Percentiles rank a stretch among this genome's conserved stretches.
These are phyloP conservation scores for Catharanthus roseus DNA, from an alignment of 257 asterid genomes.

Conservation along the genomic window DNA sequence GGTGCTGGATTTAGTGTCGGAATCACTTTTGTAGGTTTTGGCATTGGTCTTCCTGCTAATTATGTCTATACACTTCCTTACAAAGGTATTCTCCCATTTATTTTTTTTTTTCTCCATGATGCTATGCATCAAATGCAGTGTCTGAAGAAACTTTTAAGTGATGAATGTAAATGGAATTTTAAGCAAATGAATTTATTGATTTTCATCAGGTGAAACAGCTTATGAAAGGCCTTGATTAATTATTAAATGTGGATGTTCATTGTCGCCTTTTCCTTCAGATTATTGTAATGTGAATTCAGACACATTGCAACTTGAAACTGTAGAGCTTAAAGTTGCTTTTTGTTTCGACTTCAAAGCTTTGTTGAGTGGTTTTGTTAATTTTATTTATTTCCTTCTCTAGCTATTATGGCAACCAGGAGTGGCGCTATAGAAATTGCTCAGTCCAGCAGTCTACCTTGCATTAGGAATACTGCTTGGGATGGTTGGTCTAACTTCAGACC, in stretches of 20 bases:
- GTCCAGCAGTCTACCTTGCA: slow-evolving; percentile 27
- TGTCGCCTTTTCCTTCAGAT: neutral
- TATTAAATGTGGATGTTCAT: neutral
- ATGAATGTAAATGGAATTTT: neutral
- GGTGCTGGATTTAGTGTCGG: slow-evolving; percentile 90
- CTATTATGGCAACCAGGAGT: slow-evolving; percentile 37
- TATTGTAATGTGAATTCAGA: neutral
- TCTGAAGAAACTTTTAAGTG: neutral
- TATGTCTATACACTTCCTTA: slow-evolving; percentile 44
- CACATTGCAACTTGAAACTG: neutral
- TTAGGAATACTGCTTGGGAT: slow-evolving; percentile 26
- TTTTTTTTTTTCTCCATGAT: neutral
- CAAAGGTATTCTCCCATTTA: slow-evolving; percentile 34
- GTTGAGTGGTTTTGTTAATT: neutral
- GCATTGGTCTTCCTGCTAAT: slow-evolving; percentile 88
- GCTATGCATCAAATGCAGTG: neutral
- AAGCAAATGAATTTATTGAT: neutral
- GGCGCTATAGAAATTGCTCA: slow-evolving; percentile 41
- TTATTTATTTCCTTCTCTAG: slow-evolving; percentile 26
- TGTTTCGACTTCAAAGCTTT: neutral
- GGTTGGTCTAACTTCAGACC: slow-evolving; percentile 36
- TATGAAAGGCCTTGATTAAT: neutral
- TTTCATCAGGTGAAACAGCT: neutral
- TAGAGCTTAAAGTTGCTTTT: neutral
- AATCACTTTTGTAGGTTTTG: slow-evolving; percentile 65